A percentile compares a stretch with the other conserved stretches of the same genome.
Evolutionary conservation across 139 green algal genomes (phyloP).

Genomic region (Edaphochlamys debaryana): DNA sequence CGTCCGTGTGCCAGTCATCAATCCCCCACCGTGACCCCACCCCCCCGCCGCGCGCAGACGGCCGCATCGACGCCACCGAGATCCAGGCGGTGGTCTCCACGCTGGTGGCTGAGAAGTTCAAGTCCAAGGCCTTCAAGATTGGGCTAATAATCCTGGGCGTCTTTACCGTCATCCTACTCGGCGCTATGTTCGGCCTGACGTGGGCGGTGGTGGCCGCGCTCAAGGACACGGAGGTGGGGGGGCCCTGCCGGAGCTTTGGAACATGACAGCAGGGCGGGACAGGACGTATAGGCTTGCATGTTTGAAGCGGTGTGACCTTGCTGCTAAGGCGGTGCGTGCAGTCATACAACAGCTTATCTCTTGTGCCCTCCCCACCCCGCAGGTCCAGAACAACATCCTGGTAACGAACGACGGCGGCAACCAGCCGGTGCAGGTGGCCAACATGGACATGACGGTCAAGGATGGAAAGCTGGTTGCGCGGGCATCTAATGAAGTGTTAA

Average conservation of each 20-base stretch:
- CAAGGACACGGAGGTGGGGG: slow-evolving; percentile 29
- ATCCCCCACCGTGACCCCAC: too few species aligned
- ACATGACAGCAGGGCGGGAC: too few species aligned
- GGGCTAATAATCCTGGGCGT: slow-evolving; percentile 17
- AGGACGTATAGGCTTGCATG: too few species aligned
- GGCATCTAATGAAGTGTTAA: too few species aligned
- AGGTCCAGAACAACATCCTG: neutral
- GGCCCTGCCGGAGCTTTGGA: too few species aligned
- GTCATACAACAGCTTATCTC: too few species aligned
- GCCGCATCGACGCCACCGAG: slow-evolving; percentile 21
- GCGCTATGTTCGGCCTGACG: slow-evolving; percentile 27
- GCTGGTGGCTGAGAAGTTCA: slow-evolving; percentile 27
- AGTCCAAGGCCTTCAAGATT: slow-evolving; percentile 35
- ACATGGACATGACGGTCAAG: neutral
- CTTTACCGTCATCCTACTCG: slow-evolving; percentile 16
- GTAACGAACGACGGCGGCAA: slow-evolving; percentile 6
- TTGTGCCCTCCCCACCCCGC: too few species aligned
- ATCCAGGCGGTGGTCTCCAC: slow-evolving; percentile 20
- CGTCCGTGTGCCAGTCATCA: too few species aligned
- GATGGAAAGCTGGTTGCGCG: neutral
- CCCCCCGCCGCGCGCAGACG: neutral
- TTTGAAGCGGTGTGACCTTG: too few species aligned
- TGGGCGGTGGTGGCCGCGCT: slow-evolving; percentile 33
- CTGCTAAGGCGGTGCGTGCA: too few species aligned
- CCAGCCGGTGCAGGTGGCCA: neutral